Evolutionary conservation across 768 basidiomycete genomes (phyloP).

Genomic region (Psilocybe tampanensis): DNA sequence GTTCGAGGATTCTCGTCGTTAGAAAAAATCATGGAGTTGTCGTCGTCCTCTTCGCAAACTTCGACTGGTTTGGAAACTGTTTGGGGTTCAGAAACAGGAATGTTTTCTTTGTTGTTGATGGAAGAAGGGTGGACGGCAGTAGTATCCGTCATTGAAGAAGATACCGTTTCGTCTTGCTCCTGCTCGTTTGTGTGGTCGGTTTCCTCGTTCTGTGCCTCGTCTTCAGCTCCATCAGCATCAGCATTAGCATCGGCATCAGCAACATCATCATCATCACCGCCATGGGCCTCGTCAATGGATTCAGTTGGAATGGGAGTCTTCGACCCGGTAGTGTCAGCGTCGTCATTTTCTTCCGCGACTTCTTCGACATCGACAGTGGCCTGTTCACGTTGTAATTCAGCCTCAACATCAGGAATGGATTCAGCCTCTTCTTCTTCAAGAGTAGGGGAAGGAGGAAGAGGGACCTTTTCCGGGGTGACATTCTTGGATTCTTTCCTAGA

Average conservation of each 20-base stretch:
- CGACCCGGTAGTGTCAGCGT: too few species aligned
- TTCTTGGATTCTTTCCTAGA: constrained; percentile 13
- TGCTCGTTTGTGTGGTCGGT: not conserved
- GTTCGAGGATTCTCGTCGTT: constrained; percentile 7
- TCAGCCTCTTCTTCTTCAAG: constrained; percentile 1
- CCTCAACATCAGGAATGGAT: not conserved
- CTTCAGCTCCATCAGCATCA: not conserved
- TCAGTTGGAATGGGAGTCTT: too few species aligned
- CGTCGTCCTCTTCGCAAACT: not conserved
- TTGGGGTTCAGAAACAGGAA: not conserved
- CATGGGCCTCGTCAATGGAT: too few species aligned
- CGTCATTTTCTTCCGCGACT: too few species aligned
- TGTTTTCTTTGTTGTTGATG: constrained; percentile 2
- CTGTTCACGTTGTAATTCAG: too few species aligned
- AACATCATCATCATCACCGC: too few species aligned
- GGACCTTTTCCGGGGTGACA: constrained; percentile 32
- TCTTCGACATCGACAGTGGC: too few species aligned
- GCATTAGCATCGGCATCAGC: not conserved
- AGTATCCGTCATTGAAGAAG: not conserved
- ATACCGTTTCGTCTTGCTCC: not conserved
- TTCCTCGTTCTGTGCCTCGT: not conserved
- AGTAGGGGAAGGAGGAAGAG: constrained; percentile 36
- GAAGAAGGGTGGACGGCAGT: not conserved
- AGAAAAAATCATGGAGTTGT: constrained; percentile 1
- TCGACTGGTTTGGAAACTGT: not conserved